These are phyloP conservation scores for Tephrocybe rancida DNA, from an alignment of 768 basidiomycete species.

Conservation along the genomic window DNA sequence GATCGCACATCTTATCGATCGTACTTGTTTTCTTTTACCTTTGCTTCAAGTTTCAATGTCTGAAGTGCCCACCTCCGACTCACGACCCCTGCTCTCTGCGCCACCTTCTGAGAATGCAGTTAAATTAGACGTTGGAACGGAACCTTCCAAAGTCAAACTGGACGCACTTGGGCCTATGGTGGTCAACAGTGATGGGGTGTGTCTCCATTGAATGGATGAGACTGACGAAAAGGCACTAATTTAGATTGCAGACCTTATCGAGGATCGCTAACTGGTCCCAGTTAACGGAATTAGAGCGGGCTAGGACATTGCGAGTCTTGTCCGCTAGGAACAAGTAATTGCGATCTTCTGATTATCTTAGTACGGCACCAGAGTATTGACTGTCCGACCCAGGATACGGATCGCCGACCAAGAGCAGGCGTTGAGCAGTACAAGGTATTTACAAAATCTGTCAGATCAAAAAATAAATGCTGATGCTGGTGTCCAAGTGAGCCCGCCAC, in stretches of 20 bases:
- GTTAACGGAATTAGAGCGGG: constrained; percentile 58
- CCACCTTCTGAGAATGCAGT: constrained; percentile 9
- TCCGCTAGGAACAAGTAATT: constrained; percentile 51
- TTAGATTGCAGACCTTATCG: constrained; percentile 53
- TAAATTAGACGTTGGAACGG: constrained; percentile 11
- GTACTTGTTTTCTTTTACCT: neutral
- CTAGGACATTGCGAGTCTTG: constrained; percentile 57
- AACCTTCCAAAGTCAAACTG: constrained; percentile 42
- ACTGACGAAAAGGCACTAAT: neutral
- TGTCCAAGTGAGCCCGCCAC: too few species aligned
- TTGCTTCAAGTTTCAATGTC: neutral
- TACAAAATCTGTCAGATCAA: too few species aligned
- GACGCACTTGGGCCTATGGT: constrained; percentile 69
- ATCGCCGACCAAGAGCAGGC: constrained; percentile 33
- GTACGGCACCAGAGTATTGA: neutral
- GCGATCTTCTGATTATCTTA: neutral
- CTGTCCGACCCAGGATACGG: constrained; percentile 24
- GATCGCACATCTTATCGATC: neutral
- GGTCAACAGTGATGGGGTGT: constrained; percentile 67
- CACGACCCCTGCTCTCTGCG: neutral
- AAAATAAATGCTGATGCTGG: too few species aligned
- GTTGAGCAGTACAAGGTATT: constrained; percentile 4
- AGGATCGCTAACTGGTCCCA: constrained; percentile 66
- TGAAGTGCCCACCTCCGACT: constrained; percentile 1
- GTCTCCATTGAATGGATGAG: constrained; percentile 11